phyloP scores from a whole-genome alignment of 2,329 filamentous ascomycete species.

The Sclerotinia nivalis region DNA sequence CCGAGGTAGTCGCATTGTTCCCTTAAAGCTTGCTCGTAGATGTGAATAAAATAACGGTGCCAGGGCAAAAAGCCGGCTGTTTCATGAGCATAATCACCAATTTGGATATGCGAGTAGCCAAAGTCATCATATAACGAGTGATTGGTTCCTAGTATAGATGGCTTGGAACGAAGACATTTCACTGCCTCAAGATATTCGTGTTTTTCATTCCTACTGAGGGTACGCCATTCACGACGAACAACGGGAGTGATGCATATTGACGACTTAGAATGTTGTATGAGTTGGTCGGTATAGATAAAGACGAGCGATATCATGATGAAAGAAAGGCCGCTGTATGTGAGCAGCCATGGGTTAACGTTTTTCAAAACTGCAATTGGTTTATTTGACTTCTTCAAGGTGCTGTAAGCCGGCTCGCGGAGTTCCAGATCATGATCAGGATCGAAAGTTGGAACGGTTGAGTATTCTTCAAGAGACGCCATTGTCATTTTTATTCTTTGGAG shows the following conservation, averaged over 20 bases:
- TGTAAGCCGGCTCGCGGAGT: too few relatives aligned
- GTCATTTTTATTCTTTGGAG: too few relatives aligned
- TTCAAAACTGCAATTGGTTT: too few relatives aligned
- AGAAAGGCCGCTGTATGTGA: too few relatives aligned
- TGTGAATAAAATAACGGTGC: conserved; percentile 43
- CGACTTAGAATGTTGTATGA: too few relatives aligned
- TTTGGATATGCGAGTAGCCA: not conserved
- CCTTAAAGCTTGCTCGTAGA: conserved; percentile 39
- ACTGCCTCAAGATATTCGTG: not conserved
- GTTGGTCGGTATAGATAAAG: too few relatives aligned
- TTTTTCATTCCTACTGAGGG: not conserved
- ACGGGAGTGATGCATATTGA: not conserved
- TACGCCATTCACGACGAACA: conserved; percentile 2
- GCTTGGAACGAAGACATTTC: not conserved
- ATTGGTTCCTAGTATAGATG: not conserved
- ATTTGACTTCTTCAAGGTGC: too few relatives aligned
- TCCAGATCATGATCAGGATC: too few relatives aligned
- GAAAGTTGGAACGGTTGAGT: too few relatives aligned
- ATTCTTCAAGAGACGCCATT: too few relatives aligned
- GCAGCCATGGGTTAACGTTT: too few relatives aligned
- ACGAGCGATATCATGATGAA: too few relatives aligned
- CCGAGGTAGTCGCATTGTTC: conserved; percentile 4
- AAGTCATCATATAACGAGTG: conserved; percentile 8
- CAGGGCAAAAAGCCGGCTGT: conserved; percentile 42
- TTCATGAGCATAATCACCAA: conserved; percentile 30